phyloP scores from a whole-genome alignment of 495 filamentous ascomycete species.

The Tuber calosporum region DNA sequence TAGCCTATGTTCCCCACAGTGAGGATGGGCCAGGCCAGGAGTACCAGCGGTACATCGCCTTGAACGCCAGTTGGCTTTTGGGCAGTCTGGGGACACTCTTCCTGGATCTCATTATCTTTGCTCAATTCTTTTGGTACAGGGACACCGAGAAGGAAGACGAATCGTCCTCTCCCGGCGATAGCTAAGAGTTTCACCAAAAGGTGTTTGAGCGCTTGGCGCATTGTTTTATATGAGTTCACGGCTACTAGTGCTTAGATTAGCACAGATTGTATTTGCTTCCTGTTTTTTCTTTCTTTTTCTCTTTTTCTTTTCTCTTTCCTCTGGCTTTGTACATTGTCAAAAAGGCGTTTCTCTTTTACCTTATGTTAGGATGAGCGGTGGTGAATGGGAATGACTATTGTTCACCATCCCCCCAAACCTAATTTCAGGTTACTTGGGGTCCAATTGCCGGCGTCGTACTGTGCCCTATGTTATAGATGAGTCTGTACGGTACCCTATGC shows the following conservation, averaged over 20 bases:
- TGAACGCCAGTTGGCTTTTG: slow-evolving; percentile 82
- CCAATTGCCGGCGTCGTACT: not conserved
- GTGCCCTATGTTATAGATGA: not conserved
- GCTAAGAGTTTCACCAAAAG: not conserved
- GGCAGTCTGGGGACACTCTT: slow-evolving; percentile 82
- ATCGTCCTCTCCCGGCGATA: slow-evolving; percentile 24
- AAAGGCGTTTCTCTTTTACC: not conserved
- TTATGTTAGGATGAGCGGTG: not conserved
- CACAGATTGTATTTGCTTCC: not conserved
- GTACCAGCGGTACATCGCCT: slow-evolving; percentile 72
- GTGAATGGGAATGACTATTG: not conserved
- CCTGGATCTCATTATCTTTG: slow-evolving; percentile 77
- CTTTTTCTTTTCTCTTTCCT: not conserved
- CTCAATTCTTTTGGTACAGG: slow-evolving; percentile 82
- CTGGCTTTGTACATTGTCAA: not conserved
- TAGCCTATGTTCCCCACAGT: slow-evolving; percentile 70
- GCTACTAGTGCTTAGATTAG: not conserved
- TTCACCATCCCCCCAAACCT: not conserved
- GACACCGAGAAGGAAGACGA: slow-evolving; percentile 33
- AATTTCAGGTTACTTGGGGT: not conserved
- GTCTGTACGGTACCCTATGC: not conserved
- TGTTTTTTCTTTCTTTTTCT: not conserved
- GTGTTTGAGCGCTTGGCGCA: not conserved
- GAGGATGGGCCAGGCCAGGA: slow-evolving; percentile 48
- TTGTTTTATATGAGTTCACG: not conserved